These are phyloP conservation scores for Domatiomyces globalis DNA, from an alignment of 2,329 filamentous ascomycete species.

Conservation along the genomic window DNA sequence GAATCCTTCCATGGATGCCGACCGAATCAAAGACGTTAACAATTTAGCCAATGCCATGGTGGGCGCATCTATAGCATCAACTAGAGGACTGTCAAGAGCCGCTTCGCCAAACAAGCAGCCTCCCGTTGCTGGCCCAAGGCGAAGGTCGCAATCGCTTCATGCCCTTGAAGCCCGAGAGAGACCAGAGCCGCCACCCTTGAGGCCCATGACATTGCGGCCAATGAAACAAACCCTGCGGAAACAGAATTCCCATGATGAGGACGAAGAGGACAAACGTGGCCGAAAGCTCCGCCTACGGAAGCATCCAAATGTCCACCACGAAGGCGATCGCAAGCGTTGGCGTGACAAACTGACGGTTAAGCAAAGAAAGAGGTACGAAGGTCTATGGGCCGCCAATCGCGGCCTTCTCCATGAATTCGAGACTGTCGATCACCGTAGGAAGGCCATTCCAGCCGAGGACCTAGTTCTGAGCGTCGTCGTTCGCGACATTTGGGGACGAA, in stretches of 20 bases:
- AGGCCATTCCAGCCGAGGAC: constrained; percentile 7
- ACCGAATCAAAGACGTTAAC: constrained; percentile 20
- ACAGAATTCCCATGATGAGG: constrained; percentile 20
- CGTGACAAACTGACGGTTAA: constrained; percentile 30
- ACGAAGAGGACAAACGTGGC: constrained; percentile 24
- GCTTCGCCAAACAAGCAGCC: constrained; percentile 25
- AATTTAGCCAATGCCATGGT: constrained; percentile 34
- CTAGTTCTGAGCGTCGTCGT: constrained; percentile 33
- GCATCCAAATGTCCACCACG: constrained; percentile 35
- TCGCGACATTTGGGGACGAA: constrained; percentile 36
- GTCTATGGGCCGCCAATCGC: constrained; percentile 37
- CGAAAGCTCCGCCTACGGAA: constrained; percentile 26
- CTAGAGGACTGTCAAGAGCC: constrained; percentile 25
- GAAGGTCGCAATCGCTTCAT: constrained; percentile 25
- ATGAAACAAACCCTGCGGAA: constrained; percentile 32
- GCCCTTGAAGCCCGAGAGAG: constrained; percentile 21
- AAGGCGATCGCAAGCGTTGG: constrained; percentile 35
- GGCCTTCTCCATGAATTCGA: constrained; percentile 25
- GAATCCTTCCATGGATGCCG: constrained; percentile 3
- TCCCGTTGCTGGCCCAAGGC: constrained; percentile 27
- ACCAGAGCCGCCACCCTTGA: constrained; percentile 3
- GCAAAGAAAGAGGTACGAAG: constrained; percentile 36
- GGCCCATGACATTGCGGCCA: constrained; percentile 7
- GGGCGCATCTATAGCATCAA: constrained; percentile 33
- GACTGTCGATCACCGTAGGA: constrained; percentile 3